Base-by-base conservation (phyloP, 1,284 basidiomycete species). In the Cryptococcus hybrid region DNA sequence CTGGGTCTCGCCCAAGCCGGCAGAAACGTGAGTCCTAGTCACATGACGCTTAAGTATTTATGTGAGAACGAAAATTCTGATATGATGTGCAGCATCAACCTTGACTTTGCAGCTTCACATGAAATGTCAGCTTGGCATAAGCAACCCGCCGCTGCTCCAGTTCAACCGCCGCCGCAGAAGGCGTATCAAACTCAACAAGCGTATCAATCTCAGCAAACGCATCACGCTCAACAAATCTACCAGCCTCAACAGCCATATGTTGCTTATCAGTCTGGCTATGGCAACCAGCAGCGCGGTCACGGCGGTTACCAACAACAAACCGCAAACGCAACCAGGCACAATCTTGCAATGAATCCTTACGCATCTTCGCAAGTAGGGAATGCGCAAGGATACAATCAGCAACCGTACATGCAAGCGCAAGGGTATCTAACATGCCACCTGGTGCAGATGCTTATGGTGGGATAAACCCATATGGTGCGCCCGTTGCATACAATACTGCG, bases 1-100 rank as follows among this genome's bases (percentile, higher is more conserved):
- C 77, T 94, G 90, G 89, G 87, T 85, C 0, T 86, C 89, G 62
- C 90, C 91, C 0, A 67, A 90, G 36, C 87, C 90, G 12, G 89
- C 89, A n/a, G 87, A 89, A 30, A 30, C 30, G 30, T 30, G 30
- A 30, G 77, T 86, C 89, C 86, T 73, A 84, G 84, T 90, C 91
- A 63, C 63, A 85, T 80, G 39, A 8, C 46, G 3, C 30, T 30
- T 4, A 30, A 30, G 30, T 30, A 30, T 30, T 30, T 30, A 30
- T 30, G 0, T 30, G 30, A 30, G 30, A 30, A 30, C 3, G 30
- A 30, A 30, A 30, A 30, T 30, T 30, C 30, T 30, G 30, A 30
- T 30, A 30, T 11, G 11, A 47, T 47, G 13, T 13, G 12, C n/a
- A 47, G 40, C 11, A 42, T 42, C 24, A 44, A 12, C 35, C 58